These are phyloP conservation scores for Exophiala phaeomuriformis DNA, from an alignment of 2,329 filamentous ascomycete genomes.

Conservation along the genomic window DNA sequence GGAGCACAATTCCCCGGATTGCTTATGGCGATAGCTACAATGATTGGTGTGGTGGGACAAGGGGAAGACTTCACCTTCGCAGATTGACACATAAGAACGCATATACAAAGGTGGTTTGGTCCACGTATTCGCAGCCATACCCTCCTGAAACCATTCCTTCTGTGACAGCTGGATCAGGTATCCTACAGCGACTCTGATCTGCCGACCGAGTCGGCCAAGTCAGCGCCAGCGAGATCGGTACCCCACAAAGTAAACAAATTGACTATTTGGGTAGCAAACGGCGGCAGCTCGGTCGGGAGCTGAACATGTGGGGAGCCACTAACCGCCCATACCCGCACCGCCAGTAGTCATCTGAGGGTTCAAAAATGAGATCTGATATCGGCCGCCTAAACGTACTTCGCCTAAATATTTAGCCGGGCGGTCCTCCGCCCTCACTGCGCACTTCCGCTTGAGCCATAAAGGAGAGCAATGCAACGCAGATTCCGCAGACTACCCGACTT, in stretches of 20 bases:
- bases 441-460: too few species aligned
- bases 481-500: too few species aligned
- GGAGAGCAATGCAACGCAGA: too few species aligned
- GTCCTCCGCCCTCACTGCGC: neutral
- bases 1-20: neutral
- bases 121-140: too few species aligned
- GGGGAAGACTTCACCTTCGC: neutral
- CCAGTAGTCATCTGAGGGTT: neutral
- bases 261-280: conserved; percentile 20
- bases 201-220: conserved; percentile 2
- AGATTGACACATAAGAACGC: neutral
- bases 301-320: conserved; percentile 9
- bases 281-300: conserved; percentile 13
- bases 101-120: neutral
- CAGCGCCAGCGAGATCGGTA: neutral
- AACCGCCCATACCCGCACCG: neutral
- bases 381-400: neutral
- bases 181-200: neutral
- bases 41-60: neutral
- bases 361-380: neutral
- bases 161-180: neutral
- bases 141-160: too few species aligned
- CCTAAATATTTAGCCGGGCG: conserved; percentile 1
- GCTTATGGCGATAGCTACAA: neutral
- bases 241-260: conserved; percentile 19